A percentile compares a stretch with the other conserved stretches of the same genome.
These are phyloP conservation scores for Fusarium cyanostomum DNA, from an alignment of 2,329 filamentous ascomycete species.

Conservation along the genomic window DNA sequence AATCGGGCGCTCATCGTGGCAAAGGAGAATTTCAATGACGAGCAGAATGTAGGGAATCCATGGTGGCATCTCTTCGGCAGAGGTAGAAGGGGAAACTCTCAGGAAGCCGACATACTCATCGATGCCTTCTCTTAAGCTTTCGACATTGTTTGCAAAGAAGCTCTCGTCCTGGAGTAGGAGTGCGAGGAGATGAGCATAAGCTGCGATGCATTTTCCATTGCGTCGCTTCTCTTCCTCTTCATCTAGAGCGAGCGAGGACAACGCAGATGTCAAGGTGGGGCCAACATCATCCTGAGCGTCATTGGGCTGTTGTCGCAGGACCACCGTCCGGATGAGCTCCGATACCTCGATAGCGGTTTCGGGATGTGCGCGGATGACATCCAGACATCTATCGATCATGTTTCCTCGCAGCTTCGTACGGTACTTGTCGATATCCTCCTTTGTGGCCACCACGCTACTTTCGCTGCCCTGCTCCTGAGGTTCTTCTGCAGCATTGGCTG, in stretches of 20 bases:
- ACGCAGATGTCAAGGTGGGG: slow-evolving; percentile 81
- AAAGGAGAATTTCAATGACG: slow-evolving; percentile 89
- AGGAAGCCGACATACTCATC: slow-evolving; percentile 81
- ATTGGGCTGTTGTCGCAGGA: slow-evolving; percentile 66
- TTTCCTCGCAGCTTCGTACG: slow-evolving; percentile 77
- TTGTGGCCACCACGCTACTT: slow-evolving; percentile 49
- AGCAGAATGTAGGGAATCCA: slow-evolving; percentile 94
- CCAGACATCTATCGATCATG: slow-evolving; percentile 88
- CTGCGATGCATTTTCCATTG: slow-evolving; percentile 72
- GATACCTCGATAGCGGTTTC: slow-evolving; percentile 90
- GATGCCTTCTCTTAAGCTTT: slow-evolving; percentile 80
- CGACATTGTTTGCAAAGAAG: slow-evolving; percentile 82
- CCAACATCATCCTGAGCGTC: slow-evolving; percentile 76
- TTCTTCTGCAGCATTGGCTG: slow-evolving; percentile 18
- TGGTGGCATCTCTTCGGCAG: slow-evolving; percentile 81
- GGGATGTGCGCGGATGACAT: slow-evolving; percentile 88
- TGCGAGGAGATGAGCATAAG: slow-evolving; percentile 91
- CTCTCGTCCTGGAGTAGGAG: slow-evolving; percentile 82
- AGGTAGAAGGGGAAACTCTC: slow-evolving; percentile 71
- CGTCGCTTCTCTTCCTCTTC: slow-evolving; percentile 74
- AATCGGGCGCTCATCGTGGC: slow-evolving; percentile 84
- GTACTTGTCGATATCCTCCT: slow-evolving; percentile 82
- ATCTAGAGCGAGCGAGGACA: slow-evolving; percentile 74
- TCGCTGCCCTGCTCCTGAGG: slow-evolving; percentile 26
- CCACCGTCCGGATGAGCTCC: slow-evolving; percentile 82